Percentiles rank a stretch among this genome's conserved stretches.
Evolutionary conservation across 805 yeast genomes (phyloP).

Genomic region (Blastobotrys muscicola): DNA sequence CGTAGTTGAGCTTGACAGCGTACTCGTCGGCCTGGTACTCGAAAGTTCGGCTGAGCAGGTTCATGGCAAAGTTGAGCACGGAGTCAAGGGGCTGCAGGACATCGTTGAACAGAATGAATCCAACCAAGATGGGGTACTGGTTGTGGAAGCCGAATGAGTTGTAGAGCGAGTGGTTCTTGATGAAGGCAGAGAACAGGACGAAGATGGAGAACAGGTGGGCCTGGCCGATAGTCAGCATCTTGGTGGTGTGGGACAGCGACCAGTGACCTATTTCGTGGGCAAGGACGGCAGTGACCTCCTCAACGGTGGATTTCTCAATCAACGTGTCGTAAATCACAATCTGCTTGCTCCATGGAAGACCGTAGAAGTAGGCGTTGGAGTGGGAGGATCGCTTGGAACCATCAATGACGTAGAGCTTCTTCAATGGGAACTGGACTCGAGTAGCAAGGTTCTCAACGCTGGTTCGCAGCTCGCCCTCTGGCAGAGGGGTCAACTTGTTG

Average conservation of each 20-base stretch:
- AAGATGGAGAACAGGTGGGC: constrained; percentile 55
- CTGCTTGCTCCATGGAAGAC: constrained; percentile 94
- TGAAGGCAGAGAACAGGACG: constrained; percentile 67
- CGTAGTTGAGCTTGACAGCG: constrained; percentile 68
- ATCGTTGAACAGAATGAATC: constrained; percentile 71
- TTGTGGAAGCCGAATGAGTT: constrained; percentile 63
- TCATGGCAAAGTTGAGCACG: constrained; percentile 53
- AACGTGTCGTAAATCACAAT: constrained; percentile 91
- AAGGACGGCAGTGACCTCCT: constrained; percentile 84
- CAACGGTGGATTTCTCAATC: constrained; percentile 64
- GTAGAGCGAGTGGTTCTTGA: constrained; percentile 70
- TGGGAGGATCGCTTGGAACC: constrained; percentile 96
- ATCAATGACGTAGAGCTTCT: constrained; percentile 79
- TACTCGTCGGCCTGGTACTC: constrained; percentile 92
- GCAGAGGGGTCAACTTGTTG: constrained; percentile 83
- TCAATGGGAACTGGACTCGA: constrained; percentile 73
- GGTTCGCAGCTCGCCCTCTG: constrained; percentile 77
- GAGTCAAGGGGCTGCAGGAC: constrained; percentile 71
- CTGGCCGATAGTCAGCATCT: constrained; percentile 58
- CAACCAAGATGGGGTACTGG: constrained; percentile 67
- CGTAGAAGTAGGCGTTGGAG: constrained; percentile 93
- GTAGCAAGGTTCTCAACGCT: constrained; percentile 74
- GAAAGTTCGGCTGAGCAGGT: constrained; percentile 68
- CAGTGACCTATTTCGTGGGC: constrained; percentile 99
- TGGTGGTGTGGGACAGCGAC: constrained; percentile 83